Conservation (phyloP, 306 rosid species). For the Pterocarpus macrocarpus region DNA sequence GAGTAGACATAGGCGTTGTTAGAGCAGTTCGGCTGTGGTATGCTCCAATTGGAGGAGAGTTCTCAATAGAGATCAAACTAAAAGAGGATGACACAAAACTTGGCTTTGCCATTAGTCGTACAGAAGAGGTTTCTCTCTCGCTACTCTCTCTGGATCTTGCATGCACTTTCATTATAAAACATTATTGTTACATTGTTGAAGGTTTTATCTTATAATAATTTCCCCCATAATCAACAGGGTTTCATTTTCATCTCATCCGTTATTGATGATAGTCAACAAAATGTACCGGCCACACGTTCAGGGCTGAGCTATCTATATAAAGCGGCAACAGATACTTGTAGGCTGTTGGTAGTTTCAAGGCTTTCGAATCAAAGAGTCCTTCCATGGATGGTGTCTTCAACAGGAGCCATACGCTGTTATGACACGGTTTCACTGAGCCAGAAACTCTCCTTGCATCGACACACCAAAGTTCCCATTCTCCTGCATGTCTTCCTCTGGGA, state of each 20-base stretch:
- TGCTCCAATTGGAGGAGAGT: conserved; percentile 86
- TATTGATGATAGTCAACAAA: conserved; percentile 64
- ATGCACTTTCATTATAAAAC: neutral
- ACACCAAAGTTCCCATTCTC: conserved; percentile 80
- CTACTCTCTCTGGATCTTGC: conserved; percentile 11
- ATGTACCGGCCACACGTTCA: conserved; percentile 72
- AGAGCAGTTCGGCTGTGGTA: conserved; percentile 94
- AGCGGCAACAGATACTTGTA: conserved; percentile 64
- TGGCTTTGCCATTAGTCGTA: conserved; percentile 93
- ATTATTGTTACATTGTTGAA: neutral
- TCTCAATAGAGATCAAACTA: conserved; percentile 73
- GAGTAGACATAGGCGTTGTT: conserved; percentile 96
- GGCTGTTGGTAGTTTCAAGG: conserved; percentile 78
- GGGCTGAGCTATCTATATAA: conserved; percentile 71
- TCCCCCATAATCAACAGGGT: conserved; percentile 66
- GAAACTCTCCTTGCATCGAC: conserved; percentile 91
- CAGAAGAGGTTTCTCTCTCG: conserved; percentile 74
- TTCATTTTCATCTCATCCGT: conserved; percentile 82
- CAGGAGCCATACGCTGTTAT: conserved; percentile 88
- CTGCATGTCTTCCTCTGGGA: conserved; percentile 88
- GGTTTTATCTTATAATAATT: conserved; percentile 7
- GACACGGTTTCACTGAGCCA: conserved; percentile 94
- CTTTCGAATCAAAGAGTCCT: conserved; percentile 81
- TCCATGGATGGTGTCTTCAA: conserved; percentile 94
- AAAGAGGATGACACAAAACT: conserved; percentile 80